phyloP scores from a whole-genome alignment of 2,329 filamentous ascomycete genomes.

The Trichoderma cornu-damae region DNA sequence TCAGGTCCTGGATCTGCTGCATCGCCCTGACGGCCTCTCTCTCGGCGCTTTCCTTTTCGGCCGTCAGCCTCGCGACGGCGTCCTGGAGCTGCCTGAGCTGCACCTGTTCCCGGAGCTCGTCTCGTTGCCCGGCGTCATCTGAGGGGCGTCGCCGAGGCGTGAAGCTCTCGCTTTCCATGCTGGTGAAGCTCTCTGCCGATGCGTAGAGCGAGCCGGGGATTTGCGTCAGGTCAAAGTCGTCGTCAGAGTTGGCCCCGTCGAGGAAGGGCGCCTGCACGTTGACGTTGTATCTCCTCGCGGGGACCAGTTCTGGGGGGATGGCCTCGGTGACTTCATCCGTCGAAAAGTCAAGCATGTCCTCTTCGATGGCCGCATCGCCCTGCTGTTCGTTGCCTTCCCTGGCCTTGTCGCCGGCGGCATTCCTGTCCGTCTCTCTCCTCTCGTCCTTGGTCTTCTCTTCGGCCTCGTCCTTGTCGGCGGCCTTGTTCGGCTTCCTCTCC shows the following conservation, averaged over 20 bases:
- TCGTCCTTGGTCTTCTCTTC: neutral
- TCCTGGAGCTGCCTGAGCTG: conserved; percentile 22
- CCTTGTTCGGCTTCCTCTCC: conserved; percentile 10
- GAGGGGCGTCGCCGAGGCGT: conserved; percentile 11
- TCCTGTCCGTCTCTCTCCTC: neutral
- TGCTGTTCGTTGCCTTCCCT: neutral
- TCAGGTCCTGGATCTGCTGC: conserved; percentile 25
- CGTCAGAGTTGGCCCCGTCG: conserved; percentile 8
- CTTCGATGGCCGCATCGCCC: neutral
- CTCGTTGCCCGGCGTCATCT: neutral
- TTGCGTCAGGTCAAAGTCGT: conserved; percentile 8
- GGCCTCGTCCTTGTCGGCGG: conserved; percentile 4
- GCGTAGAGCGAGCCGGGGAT: conserved; percentile 13
- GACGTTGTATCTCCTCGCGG: conserved; percentile 4
- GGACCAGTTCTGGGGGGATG: conserved; percentile 4
- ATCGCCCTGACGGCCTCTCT: conserved; percentile 28
- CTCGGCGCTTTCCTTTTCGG: conserved; percentile 30
- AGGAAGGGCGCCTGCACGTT: neutral
- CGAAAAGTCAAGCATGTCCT: conserved; percentile 15
- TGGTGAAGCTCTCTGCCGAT: conserved; percentile 5
- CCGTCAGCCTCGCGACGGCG: conserved; percentile 18
- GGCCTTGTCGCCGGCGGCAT: neutral
- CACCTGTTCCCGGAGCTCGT: neutral
- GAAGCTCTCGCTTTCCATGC: conserved; percentile 15
- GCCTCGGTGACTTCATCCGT: conserved; percentile 4